Base-by-base conservation (phyloP, 352 stramenopile genomes). In the Pythium volutum region DNA sequence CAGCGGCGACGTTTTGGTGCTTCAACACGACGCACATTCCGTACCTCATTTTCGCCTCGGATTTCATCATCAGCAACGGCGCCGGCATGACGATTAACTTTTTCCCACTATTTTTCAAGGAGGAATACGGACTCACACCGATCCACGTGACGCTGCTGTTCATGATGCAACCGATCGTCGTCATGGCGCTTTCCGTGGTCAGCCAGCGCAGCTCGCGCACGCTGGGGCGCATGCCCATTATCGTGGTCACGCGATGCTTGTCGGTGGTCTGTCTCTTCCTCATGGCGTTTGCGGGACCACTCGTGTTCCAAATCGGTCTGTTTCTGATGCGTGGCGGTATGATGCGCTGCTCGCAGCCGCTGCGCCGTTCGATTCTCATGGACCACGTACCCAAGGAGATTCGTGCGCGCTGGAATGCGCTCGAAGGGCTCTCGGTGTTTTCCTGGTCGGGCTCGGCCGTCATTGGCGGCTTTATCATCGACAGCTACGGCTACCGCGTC, bases 31-130 rank as follows among this genome's bases (percentile, higher is more conserved):
- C 74, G 16, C 81, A 91, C 57, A 79, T 93, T 53, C 83, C 83
- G 45, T 84, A 71, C 42, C 59, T 93, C 8, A 59, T 93, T 25
- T 93, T 93, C 53, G 29, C 75, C 9, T 84, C 81, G 16, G 83
- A 93, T 66, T 93, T 93, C 62, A 77, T 93, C 61, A 88, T 93
- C 67, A 89, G 79, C 79, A 93, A 93, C 41, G 83, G 83, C 38
- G 83, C 83, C 6, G 83, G 83, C 54, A 93, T 93, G 83, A 91
- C 80, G 0, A 88, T 91, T 66, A 89, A 88, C 54, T 93, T 93
- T 57, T 93, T 93, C 70, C 83, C 83, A 27, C 64, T 93, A 2
- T 93, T 93, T 57, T 93, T 93, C 62, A 87, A 85, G 66, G 69
- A 88, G 29, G 81, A 93, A 55, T 91, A 93, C 67, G 73, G 73